Percentiles rank a stretch among this genome's conserved stretches.
These are phyloP conservation scores for Lachnellula cervina DNA, from an alignment of 2,329 filamentous ascomycete species.

Conservation along the genomic window DNA sequence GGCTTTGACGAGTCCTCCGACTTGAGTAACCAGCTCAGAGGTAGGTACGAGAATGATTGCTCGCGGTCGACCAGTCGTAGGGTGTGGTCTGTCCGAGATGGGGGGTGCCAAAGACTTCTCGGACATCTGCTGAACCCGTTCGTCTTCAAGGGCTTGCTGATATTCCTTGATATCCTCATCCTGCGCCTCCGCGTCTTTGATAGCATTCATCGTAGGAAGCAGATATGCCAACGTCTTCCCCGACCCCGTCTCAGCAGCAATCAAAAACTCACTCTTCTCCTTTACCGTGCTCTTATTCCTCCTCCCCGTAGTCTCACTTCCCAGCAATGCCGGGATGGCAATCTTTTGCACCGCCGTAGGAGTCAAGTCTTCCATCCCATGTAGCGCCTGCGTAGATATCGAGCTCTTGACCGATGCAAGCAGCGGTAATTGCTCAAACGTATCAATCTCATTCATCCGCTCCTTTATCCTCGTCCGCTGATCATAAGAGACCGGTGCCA, in stretches of 20 bases:
- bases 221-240: slow-evolving; percentile 95
- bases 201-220: slow-evolving; percentile 73
- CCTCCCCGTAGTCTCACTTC: slow-evolving; percentile 41
- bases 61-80: slow-evolving; percentile 71
- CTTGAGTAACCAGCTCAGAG: slow-evolving; percentile 84
- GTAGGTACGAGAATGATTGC: slow-evolving; percentile 88
- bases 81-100: slow-evolving; percentile 60
- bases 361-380: slow-evolving; percentile 66
- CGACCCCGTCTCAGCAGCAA: slow-evolving; percentile 94
- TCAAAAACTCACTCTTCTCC: slow-evolving; percentile 56
- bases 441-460: slow-evolving; percentile 61
- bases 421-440: slow-evolving; percentile 77
- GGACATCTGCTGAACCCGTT: slow-evolving; percentile 50
- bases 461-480: slow-evolving; percentile 49
- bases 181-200: slow-evolving; percentile 69
- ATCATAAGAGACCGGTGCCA: slow-evolving; percentile 73
- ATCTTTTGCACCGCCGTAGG: slow-evolving; percentile 88
- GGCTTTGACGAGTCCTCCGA: slow-evolving; percentile 73
- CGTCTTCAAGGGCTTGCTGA: slow-evolving; percentile 52
- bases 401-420: slow-evolving; percentile 67
- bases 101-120: slow-evolving; percentile 57
- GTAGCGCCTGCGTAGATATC: slow-evolving; percentile 67
- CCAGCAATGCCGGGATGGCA: slow-evolving; percentile 77
- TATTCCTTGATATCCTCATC: slow-evolving; percentile 57
- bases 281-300: slow-evolving; percentile 31